Base-by-base conservation (phyloP, 257 asterid species). In the Asclepias syriaca region DNA sequence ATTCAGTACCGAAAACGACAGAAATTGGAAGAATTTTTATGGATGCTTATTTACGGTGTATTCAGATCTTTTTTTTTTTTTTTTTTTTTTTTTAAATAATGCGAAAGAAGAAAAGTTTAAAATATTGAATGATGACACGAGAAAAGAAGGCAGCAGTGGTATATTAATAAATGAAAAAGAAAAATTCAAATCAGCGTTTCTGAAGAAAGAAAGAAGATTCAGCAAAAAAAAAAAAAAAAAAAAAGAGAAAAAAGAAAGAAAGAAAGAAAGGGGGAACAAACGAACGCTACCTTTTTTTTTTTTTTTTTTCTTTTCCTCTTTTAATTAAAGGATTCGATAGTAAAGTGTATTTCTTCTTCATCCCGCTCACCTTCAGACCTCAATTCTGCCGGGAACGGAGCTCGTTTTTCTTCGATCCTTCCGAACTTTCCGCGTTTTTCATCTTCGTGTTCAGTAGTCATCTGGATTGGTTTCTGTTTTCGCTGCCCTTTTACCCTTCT, bases 211-310 rank as follows among this genome's bases (percentile, higher is more conserved):
- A 50, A 29, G 68, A 54, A 39, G 29, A 69, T 16, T 22, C 40
- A 70, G 29, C 24, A 34, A 49, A 6, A 1, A 29, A 55, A 39
- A 24, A 24, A 24, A 45, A 54, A 68, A 6, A 1, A 29, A 55
- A n/a, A n/a, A n/a, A n/a, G n/a, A n/a, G n/a, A 39, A 24, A 24
- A 24, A 45, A 54, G 48, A 6, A 1, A 29, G 37, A n/a, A 8
- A 8, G 22, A 22, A 22, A 22, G 14, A 58, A 29, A 60, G 13
- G 15, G 0, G 37, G n/a, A 34, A 32, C 18, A 55, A 27, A 43
- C 14, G 60, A 74, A 74, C 77, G 72, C 68, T 24, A 74, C 77
- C 65, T 49, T 61, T 13, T 45, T 0, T 50, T 27, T 46, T 40
- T 64, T 61, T 61, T 14, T 60, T 10, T 49, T 27, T 7, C 43